Percentiles rank a stretch among this genome's conserved stretches.
Conservation (phyloP, 345 rosid genomes). For the Pugionium cornutum region DNA sequence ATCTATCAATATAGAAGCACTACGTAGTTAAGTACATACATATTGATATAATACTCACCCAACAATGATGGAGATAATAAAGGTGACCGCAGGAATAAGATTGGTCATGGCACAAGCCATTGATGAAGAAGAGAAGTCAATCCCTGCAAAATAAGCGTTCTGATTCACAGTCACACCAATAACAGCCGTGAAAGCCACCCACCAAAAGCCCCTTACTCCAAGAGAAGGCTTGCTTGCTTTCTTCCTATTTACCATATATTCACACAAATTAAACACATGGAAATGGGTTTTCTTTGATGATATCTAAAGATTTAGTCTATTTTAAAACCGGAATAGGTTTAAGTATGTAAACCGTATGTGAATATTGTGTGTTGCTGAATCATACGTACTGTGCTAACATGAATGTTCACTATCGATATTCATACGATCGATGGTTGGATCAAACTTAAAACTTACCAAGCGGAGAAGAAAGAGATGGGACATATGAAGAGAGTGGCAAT, state of each 20-base stretch:
- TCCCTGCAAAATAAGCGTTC: slow-evolving; percentile 44
- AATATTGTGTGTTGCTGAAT: neutral
- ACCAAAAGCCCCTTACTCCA: slow-evolving; percentile 40
- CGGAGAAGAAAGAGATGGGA: slow-evolving; percentile 44
- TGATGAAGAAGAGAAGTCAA: slow-evolving; percentile 46
- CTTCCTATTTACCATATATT: slow-evolving; percentile 24
- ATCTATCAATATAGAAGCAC: too few relatives aligned
- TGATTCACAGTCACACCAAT: slow-evolving; percentile 44
- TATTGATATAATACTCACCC: slow-evolving; percentile 32
- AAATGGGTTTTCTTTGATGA: slow-evolving; percentile 13
- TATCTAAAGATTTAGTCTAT: neutral
- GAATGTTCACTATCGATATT: slow-evolving; percentile 1
- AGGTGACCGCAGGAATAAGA: slow-evolving; percentile 49
- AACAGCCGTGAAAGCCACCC: slow-evolving; percentile 46
- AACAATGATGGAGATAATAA: slow-evolving; percentile 42
- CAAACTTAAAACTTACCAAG: slow-evolving; percentile 23
- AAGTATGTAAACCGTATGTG: neutral
- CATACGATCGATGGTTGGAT: neutral
- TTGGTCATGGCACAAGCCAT: slow-evolving; percentile 48
- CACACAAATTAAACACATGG: neutral
- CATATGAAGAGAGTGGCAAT: slow-evolving; percentile 44
- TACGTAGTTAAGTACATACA: neutral
- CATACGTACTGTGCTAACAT: too few relatives aligned
- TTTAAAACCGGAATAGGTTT: neutral
- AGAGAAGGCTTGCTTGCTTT: slow-evolving; percentile 37